Evolutionary conservation across 2,329 filamentous ascomycete species (phyloP), one percentile per base, ranked within the genome.

Genomic region (Arachnopeziza araneosa): DNA sequence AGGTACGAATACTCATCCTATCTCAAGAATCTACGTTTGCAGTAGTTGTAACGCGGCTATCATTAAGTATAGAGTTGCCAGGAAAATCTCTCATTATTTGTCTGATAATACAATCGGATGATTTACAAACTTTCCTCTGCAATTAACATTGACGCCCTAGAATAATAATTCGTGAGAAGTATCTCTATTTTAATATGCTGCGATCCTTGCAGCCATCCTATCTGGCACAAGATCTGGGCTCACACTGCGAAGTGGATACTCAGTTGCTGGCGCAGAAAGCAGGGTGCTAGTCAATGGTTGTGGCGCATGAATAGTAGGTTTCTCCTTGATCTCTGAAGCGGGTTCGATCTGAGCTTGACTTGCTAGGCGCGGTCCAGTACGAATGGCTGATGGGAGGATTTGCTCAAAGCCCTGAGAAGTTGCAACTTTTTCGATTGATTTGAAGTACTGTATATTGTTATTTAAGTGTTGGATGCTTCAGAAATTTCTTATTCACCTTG

Each of bases 401-500:
- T 83, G 81, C 71, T 83, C 80, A 69, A 83, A 84, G 49, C 81
- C 81, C 67, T 82, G 78, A 62, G 79, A 76, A 24, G 71, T 78
- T 51, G 85, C 85, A 1, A 87, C 80, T 68, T 84, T 80, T 73
- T 89, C 86, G 68, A 89, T 88, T 63, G 83, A 85, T 75, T 88
- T 88, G 73, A 89, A 89, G 72, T 89, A 89, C 77, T 85, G 65
- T 59, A n/a, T 30, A n/a, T 24, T 53, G 26, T 59, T 57, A 53
- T 58, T 22, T 8, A 24, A 36, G 72, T 68, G 24, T 17, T 9
- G 36, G 17, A 14, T n/a, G n/a, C n/a, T n/a, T 53, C 4, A 32
- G 60, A n/a, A 19, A 24, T 56, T 19, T 24, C 21, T 50, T 14
- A 57, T 57, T 21, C 50, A 81, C 81, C 77, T 82, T 84, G 68